Percentiles rank a stretch among this genome's conserved stretches.
phyloP scores from a whole-genome alignment of 2,329 filamentous ascomycete genomes.

The Aspergillus hortae region DNA sequence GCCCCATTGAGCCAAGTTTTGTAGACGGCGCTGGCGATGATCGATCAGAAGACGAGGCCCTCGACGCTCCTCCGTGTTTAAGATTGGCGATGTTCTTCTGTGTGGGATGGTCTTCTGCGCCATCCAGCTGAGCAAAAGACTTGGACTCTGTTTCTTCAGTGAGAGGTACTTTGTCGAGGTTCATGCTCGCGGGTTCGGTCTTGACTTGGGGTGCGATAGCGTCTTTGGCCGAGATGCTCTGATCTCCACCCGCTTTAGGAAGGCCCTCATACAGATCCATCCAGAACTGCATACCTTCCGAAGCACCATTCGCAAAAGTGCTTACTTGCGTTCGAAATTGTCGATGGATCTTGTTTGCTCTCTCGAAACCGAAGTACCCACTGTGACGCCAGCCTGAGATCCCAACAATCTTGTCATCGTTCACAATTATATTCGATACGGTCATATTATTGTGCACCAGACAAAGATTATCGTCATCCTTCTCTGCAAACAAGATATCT shows the following conservation, averaged over 20 bases:
- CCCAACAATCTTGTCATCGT: slow-evolving; percentile 35
- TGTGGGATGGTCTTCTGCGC: slow-evolving; percentile 30
- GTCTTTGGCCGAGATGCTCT: slow-evolving; percentile 12
- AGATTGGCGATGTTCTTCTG: slow-evolving; percentile 39
- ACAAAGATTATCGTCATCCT: slow-evolving; percentile 22
- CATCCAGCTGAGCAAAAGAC: slow-evolving; percentile 22
- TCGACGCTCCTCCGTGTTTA: slow-evolving; percentile 34
- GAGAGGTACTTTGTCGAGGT: slow-evolving; percentile 27
- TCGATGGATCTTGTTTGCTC: slow-evolving; percentile 32
- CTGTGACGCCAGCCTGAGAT: slow-evolving; percentile 38
- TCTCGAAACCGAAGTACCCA: slow-evolving; percentile 37
- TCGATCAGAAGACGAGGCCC: slow-evolving; percentile 38
- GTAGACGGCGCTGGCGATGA: slow-evolving; percentile 37
- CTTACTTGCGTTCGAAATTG: slow-evolving; percentile 25
- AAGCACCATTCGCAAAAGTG: slow-evolving; percentile 11
- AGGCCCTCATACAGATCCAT: slow-evolving; percentile 33
- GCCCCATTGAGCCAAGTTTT: slow-evolving; percentile 28
- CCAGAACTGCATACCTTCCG: slow-evolving; percentile 26
- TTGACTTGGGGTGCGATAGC: slow-evolving; percentile 29
- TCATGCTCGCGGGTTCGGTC: slow-evolving; percentile 27
- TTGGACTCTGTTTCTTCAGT: slow-evolving; percentile 26
- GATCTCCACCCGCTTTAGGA: slow-evolving; percentile 14
- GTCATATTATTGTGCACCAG: slow-evolving; percentile 38
- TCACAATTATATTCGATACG: slow-evolving; percentile 36
- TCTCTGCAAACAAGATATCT: slow-evolving; percentile 32